Evolutionary conservation across 1,284 basidiomycete species (phyloP).

Genomic region (Ustilago hordei): DNA sequence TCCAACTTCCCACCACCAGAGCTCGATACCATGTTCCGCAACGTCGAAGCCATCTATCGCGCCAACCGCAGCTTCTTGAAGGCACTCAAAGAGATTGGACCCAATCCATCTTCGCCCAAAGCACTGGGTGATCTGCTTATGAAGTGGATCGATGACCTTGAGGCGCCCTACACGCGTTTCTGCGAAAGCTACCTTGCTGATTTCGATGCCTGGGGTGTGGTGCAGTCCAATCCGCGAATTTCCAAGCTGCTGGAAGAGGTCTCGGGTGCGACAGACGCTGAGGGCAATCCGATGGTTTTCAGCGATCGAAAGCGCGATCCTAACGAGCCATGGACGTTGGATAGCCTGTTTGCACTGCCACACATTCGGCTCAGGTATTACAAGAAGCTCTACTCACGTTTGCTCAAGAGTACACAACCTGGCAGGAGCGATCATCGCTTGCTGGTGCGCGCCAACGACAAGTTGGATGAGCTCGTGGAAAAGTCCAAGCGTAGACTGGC

Average conservation of each 20-base stretch:
- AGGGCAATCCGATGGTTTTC: slow-evolving; percentile 49
- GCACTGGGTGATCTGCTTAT: slow-evolving; percentile 94
- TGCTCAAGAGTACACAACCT: slow-evolving; percentile 87
- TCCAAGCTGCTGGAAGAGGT: slow-evolving; percentile 78
- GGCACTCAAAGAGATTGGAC: slow-evolving; percentile 91
- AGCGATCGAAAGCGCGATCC: slow-evolving; percentile 55
- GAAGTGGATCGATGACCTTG: slow-evolving; percentile 84
- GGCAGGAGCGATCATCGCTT: slow-evolving; percentile 88
- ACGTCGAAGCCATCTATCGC: slow-evolving; percentile 90
- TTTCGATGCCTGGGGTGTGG: slow-evolving; percentile 85
- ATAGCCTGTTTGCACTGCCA: slow-evolving; percentile 87
- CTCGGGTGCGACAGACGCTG: slow-evolving; percentile 71
- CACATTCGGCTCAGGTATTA: slow-evolving; percentile 89
- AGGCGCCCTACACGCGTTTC: slow-evolving; percentile 86
- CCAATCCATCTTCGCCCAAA: slow-evolving; percentile 92
- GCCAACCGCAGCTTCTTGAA: slow-evolving; percentile 80
- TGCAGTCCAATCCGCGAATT: slow-evolving; percentile 81
- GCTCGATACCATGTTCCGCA: slow-evolving; percentile 92
- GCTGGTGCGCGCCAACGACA: slow-evolving; percentile 82
- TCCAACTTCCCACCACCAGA: slow-evolving; percentile 91
- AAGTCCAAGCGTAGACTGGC: slow-evolving; percentile 72
- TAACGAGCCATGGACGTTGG: slow-evolving; percentile 79
- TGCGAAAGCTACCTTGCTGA: slow-evolving; percentile 79
- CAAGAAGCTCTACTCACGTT: slow-evolving; percentile 86
- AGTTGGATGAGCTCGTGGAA: slow-evolving; percentile 80